Conservation (phyloP, 345 rosid species). For the Eucalyptus rudis region DNA sequence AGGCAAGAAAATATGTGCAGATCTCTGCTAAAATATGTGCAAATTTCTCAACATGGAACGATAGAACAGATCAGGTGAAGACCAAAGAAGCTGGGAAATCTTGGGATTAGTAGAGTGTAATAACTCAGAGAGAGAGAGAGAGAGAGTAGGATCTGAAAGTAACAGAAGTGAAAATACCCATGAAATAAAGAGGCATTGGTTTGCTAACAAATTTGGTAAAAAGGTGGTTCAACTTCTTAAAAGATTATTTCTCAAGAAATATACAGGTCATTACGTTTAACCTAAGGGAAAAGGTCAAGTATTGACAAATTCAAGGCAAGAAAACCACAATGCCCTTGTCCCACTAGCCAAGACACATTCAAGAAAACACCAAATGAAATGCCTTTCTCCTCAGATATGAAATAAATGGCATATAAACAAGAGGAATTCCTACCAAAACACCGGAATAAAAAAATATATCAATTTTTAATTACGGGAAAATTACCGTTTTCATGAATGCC, state of each 20-base stretch:
- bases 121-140: neutral
- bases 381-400: neutral
- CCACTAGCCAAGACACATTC: neutral
- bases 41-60: too few relatives aligned
- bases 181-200: neutral
- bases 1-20: neutral
- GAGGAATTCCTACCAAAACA: neutral
- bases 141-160: neutral
- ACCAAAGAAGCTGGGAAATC: too few relatives aligned
- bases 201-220: neutral
- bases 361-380: neutral
- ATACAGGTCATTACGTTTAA: neutral
- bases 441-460: neutral
- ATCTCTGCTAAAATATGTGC: too few relatives aligned
- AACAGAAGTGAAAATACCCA: neutral
- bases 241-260: neutral
- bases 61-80: too few relatives aligned
- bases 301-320: too few relatives aligned
- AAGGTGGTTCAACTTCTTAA: neutral
- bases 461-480: neutral
- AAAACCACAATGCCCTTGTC: neutral
- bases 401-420: neutral
- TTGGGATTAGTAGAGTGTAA: too few relatives aligned
- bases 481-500: constrained; percentile 72
- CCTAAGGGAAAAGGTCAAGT: too few relatives aligned